Evolutionary conservation across 2,329 filamentous ascomycete species (phyloP).

Genomic region (Fusarium haematococcum): DNA sequence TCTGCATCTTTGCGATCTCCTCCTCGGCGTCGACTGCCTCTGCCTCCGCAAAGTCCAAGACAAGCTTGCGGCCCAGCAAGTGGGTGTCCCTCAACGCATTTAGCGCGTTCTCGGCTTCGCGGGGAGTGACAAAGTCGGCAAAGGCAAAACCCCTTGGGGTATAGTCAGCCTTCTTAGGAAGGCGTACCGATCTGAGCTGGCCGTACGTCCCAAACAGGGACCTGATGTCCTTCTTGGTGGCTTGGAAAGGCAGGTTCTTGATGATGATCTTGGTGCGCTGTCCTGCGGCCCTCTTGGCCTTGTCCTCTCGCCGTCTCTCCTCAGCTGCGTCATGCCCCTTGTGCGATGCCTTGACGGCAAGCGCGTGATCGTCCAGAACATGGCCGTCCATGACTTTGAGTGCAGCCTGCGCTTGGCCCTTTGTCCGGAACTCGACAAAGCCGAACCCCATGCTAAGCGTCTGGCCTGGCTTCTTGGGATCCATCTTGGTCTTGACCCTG

Average conservation of each 20-base stretch:
- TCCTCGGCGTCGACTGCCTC: constrained; percentile 93
- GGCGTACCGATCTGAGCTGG: constrained; percentile 88
- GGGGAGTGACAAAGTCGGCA: constrained; percentile 91
- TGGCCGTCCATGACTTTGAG: constrained; percentile 88
- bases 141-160: constrained; percentile 94
- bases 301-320: constrained; percentile 84
- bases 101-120: constrained; percentile 91
- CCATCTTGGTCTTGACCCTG: constrained; percentile 90
- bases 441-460: constrained; percentile 97
- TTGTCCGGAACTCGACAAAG: constrained; percentile 88
- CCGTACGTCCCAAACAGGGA: constrained; percentile 90
- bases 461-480: constrained; percentile 90
- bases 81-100: constrained; percentile 93
- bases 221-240: constrained; percentile 90
- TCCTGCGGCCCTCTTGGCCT: constrained; percentile 80
- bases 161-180: constrained; percentile 95
- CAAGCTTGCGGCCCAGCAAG: constrained; percentile 87
- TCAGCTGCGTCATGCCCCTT: constrained; percentile 89
- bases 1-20: constrained; percentile 96
- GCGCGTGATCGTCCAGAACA: constrained; percentile 86
- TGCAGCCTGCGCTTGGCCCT: constrained; percentile 82
- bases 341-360: constrained; percentile 88
- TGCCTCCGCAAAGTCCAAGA: constrained; percentile 90
- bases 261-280: constrained; percentile 93
- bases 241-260: constrained; percentile 98